phyloP scores from a whole-genome alignment of 75 land plant species.

The Chamaecyparis obtusa region DNA sequence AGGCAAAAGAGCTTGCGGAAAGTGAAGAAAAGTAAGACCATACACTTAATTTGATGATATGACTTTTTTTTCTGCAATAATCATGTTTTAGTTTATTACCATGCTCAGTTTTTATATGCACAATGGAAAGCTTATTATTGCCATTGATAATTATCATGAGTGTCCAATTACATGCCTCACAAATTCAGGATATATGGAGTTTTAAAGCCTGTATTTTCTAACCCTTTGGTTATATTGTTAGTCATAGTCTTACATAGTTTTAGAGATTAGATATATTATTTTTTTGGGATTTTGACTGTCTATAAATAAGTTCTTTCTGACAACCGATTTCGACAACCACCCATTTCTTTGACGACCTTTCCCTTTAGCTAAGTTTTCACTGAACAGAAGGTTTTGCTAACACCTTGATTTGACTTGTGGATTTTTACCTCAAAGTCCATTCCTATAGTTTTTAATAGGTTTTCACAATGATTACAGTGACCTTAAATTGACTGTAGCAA shows the following conservation, averaged over 20 bases:
- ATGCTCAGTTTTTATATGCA: not conserved
- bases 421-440: not conserved
- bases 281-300: not conserved
- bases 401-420: not conserved
- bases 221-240: not conserved
- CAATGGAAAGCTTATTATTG: constrained; percentile 5
- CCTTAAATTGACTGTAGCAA: not conserved
- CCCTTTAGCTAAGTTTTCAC: not conserved
- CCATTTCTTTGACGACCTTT: not conserved
- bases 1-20: constrained; percentile 8
- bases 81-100: not conserved
- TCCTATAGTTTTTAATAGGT: too few species aligned
- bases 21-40: not conserved
- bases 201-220: not conserved
- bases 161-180: not conserved
- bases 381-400: not conserved
- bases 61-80: not conserved
- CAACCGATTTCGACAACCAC: not conserved
- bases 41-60: not conserved
- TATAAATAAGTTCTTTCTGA: not conserved
- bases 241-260: not conserved
- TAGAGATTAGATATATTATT: not conserved
- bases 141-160: not conserved
- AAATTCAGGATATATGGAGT: not conserved
- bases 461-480: not conserved